phyloP scores from a whole-genome alignment of 306 rosid species.

The Luffa aegyptiaca region DNA sequence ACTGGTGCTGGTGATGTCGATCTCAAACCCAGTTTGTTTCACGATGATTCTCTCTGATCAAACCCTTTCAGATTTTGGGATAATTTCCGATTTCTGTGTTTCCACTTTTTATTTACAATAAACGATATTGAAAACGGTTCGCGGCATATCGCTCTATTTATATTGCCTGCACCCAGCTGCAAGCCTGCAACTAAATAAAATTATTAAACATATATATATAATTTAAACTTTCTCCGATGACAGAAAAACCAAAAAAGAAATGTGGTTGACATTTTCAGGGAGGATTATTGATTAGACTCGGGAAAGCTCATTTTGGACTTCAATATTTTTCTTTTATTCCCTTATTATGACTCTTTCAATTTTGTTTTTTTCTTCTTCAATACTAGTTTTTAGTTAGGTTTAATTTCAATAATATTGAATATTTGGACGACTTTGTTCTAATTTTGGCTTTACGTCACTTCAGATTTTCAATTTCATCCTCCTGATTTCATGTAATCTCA shows the following conservation, averaged over 20 bases:
- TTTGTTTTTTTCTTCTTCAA: background rate
- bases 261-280: conserved; percentile 52
- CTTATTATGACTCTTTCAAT: background rate
- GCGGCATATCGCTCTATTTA: conserved; percentile 66
- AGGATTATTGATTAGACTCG: conserved; percentile 55
- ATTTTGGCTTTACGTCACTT: too few relatives aligned
- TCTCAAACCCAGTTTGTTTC: background rate
- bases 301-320: conserved; percentile 36
- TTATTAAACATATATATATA: too few relatives aligned
- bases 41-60: too few relatives aligned
- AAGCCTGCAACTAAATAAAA: conserved; percentile 9
- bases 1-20: background rate
- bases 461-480: too few relatives aligned
- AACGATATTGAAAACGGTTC: conserved; percentile 55
- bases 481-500: too few relatives aligned
- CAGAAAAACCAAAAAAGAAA: conserved; percentile 1
- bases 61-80: background rate
- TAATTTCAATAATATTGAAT: too few relatives aligned
- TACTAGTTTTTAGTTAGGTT: too few relatives aligned
- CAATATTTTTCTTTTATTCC: conserved; percentile 20
- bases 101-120: conserved; percentile 18
- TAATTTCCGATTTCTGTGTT: background rate
- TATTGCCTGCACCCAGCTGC: conserved; percentile 16
- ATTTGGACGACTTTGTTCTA: too few relatives aligned
- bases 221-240: too few relatives aligned